Evolutionary conservation across 2,329 filamentous ascomycete species (phyloP).

Genomic region (Ascochyta pisi): DNA sequence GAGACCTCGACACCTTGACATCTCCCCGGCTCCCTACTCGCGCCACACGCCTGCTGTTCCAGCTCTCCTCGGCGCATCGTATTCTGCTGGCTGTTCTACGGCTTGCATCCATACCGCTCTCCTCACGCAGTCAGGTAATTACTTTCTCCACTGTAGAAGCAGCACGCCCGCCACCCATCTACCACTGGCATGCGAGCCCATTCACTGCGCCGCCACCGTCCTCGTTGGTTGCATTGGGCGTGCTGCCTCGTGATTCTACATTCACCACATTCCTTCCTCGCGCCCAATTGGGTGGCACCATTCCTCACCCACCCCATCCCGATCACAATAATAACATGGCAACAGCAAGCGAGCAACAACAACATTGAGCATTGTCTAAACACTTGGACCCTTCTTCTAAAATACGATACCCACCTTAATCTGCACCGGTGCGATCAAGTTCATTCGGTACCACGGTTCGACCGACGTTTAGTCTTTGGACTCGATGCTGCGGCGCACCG

Average conservation of each 20-base stretch:
- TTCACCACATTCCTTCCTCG: constrained; percentile 38
- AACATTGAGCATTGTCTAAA: constrained; percentile 6
- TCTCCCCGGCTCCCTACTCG: background rate
- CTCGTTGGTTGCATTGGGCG: constrained; percentile 33
- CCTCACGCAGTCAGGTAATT: constrained; percentile 31
- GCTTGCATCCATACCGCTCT: constrained; percentile 23
- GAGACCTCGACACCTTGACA: constrained; percentile 11
- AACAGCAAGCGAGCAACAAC: constrained; percentile 27
- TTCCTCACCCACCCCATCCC: constrained; percentile 33
- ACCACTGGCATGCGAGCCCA: background rate
- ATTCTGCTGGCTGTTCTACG: constrained; percentile 33
- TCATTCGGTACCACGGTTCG: constrained; percentile 13
- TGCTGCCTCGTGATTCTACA: constrained; percentile 33
- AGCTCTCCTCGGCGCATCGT: constrained; percentile 23
- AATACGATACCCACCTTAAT: background rate
- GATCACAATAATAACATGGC: constrained; percentile 41
- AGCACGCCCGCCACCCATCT: constrained; percentile 4
- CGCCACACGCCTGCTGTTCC: constrained; percentile 24
- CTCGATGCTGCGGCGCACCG: constrained; percentile 39
- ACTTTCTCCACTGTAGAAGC: constrained; percentile 12
- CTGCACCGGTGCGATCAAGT: background rate
- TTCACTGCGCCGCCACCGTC: constrained; percentile 15
- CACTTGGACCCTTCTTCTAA: constrained; percentile 7
- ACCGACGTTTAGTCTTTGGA: constrained; percentile 21
- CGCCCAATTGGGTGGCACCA: constrained; percentile 28